Conservation (phyloP, 176 grass and related monocot genomes). For the Aegilops umbellulata region DNA sequence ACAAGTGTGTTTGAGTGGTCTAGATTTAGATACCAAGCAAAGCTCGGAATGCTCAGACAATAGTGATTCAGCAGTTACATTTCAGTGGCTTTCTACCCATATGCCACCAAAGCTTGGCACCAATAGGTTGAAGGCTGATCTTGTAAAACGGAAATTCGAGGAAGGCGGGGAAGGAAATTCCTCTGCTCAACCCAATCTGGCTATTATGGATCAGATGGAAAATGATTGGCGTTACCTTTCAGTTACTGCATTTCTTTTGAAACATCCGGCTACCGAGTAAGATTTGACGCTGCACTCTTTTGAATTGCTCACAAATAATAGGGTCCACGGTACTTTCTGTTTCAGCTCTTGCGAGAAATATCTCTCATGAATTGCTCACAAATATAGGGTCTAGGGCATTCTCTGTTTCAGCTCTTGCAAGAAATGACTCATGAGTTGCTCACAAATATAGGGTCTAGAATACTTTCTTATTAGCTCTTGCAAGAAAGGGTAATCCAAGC, state of each 20-base stretch:
- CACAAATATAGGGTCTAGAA: background rate
- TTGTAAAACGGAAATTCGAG: constrained; percentile 23
- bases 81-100: constrained; percentile 92
- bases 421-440: background rate
- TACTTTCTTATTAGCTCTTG: constrained; percentile 16
- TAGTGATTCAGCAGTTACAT: constrained; percentile 41
- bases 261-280: constrained; percentile 58
- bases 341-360: constrained; percentile 11
- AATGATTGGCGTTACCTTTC: constrained; percentile 99
- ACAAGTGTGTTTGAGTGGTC: background rate
- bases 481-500: background rate
- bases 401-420: background rate
- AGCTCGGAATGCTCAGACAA: constrained; percentile 12
- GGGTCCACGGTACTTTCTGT: background rate
- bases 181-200: constrained; percentile 19
- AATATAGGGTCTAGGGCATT: background rate
- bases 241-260: constrained; percentile 92
- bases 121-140: constrained; percentile 16
- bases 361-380: background rate
- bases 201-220: constrained; percentile 51
- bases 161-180: constrained; percentile 37
- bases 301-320: constrained; percentile 4
- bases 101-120: constrained; percentile 62
- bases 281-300: background rate
- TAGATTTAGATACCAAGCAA: constrained; percentile 30